Evolutionary conservation across 2,329 filamentous ascomycete genomes (phyloP).

Genomic region (Penicillium sp.): DNA sequence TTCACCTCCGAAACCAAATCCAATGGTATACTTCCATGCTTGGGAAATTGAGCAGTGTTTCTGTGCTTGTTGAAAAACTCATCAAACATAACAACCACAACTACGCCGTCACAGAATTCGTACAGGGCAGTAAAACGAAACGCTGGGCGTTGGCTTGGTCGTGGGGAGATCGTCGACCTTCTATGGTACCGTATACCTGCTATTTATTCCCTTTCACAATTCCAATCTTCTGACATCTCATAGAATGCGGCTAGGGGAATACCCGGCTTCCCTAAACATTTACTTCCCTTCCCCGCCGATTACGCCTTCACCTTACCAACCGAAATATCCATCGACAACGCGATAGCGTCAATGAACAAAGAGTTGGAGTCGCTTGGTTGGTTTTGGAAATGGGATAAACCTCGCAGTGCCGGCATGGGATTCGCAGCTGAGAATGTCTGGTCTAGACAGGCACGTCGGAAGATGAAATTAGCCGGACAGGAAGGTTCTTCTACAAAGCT

Average conservation of each 20-base stretch:
- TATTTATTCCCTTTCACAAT: not conserved
- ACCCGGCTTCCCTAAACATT: constrained; percentile 53
- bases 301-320: constrained; percentile 47
- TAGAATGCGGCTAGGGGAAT: constrained; percentile 42
- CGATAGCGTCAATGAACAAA: constrained; percentile 47
- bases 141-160: constrained; percentile 92
- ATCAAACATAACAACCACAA: constrained; percentile 67
- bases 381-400: constrained; percentile 66
- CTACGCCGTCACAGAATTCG: constrained; percentile 79
- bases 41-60: constrained; percentile 75
- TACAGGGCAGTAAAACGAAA: constrained; percentile 76
- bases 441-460: constrained; percentile 73
- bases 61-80: constrained; percentile 63
- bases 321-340: constrained; percentile 32
- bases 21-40: constrained; percentile 93
- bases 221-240: not conserved
- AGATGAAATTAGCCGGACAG: constrained; percentile 39
- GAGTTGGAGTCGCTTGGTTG: constrained; percentile 63
- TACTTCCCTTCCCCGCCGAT: constrained; percentile 58
- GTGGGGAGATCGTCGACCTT: constrained; percentile 69
- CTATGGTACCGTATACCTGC: constrained; percentile 54
- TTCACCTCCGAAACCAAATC: constrained; percentile 62
- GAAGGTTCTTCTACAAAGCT: constrained; percentile 30
- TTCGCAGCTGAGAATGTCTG: constrained; percentile 72
- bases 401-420: constrained; percentile 61